Conservation (phyloP, 2,329 filamentous ascomycete genomes). For the Fusarium nisikadoi region DNA sequence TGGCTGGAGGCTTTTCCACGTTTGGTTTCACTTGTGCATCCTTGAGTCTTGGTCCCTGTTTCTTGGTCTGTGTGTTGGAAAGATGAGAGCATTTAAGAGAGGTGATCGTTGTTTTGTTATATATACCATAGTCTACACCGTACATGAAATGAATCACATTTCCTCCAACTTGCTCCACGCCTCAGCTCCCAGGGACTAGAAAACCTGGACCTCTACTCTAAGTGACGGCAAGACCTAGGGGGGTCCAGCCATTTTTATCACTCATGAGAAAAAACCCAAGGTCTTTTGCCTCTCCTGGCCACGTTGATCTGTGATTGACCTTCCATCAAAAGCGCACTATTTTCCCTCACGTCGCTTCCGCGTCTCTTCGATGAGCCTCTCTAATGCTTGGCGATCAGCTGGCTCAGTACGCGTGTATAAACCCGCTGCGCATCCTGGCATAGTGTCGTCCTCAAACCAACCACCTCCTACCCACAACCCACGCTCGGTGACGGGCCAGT, state of each 20-base stretch:
- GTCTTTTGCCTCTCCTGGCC: background rate
- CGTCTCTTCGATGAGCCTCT: background rate
- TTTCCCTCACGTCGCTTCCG: background rate
- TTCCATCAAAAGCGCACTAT: accelerated
- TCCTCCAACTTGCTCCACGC: background rate
- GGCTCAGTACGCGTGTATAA: background rate
- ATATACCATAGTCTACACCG: background rate
- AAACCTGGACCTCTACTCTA: background rate
- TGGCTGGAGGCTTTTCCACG: constrained; percentile 41
- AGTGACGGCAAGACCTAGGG: accelerated
- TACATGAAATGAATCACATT: background rate
- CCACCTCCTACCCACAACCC: too few species aligned
- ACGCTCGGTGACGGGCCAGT: too few species aligned
- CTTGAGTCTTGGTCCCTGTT: background rate
- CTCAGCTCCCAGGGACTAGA: accelerated
- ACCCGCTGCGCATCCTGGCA: background rate
- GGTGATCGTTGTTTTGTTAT: background rate
- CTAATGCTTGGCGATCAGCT: background rate
- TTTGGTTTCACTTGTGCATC: constrained; percentile 29
- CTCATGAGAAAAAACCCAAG: accelerated
- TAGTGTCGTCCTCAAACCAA: too few species aligned
- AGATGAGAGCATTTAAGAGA: background rate
- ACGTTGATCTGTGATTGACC: accelerated
- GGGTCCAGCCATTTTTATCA: accelerated
- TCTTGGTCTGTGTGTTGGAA: background rate